These are phyloP conservation scores for Apiospora aurea DNA, from an alignment of 2,329 filamentous ascomycete genomes.

Conservation along the genomic window DNA sequence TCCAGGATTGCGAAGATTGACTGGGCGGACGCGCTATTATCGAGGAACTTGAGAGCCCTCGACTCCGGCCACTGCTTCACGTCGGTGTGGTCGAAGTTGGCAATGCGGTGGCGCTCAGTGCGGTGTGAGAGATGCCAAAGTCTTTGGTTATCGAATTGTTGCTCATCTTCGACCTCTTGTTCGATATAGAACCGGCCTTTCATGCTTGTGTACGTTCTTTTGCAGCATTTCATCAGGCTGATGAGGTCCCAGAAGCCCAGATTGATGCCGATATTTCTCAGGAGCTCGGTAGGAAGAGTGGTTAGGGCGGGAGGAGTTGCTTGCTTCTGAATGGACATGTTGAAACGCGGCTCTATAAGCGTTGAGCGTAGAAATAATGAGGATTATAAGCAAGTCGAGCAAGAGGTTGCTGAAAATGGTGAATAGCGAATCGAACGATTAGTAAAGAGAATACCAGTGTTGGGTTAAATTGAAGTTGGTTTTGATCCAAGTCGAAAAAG, in stretches of 20 bases:
- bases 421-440: neutral
- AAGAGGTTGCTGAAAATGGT: neutral
- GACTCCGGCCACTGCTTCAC: neutral
- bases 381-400: neutral
- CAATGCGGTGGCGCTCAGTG: neutral
- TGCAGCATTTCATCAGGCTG: neutral
- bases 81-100: neutral
- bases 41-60: neutral
- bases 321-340: neutral
- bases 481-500: neutral
- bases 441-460: neutral
- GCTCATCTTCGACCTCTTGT: neutral
- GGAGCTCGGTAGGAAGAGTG: neutral
- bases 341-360: fast-evolving
- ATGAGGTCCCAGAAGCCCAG: neutral
- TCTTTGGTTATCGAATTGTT: neutral
- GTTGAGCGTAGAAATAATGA: neutral
- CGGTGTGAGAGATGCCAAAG: neutral
- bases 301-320: neutral
- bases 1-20: neutral
- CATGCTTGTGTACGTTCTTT: too few relatives aligned
- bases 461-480: neutral
- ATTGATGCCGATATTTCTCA: neutral
- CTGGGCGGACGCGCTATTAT: neutral
- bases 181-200: neutral